Evolutionary conservation across 2,329 filamentous ascomycete species (phyloP).

Genomic region (Huntiella omanensis): DNA sequence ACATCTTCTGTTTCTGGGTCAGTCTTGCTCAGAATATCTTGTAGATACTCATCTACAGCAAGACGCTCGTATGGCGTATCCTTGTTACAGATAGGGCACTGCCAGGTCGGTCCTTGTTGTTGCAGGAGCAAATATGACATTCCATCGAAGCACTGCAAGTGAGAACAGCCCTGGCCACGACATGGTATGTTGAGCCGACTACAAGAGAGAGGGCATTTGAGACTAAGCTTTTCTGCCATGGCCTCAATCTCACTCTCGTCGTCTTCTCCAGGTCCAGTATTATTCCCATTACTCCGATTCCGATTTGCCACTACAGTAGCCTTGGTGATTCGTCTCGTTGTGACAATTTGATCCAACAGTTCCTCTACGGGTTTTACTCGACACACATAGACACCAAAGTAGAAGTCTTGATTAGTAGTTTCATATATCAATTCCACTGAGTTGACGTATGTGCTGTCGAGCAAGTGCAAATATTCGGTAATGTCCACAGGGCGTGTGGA

Average conservation of each 20-base stretch:
- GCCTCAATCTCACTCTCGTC: slow-evolving; percentile 75
- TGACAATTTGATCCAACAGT: slow-evolving; percentile 48
- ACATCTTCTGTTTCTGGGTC: slow-evolving; percentile 59
- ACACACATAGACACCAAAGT: slow-evolving; percentile 57
- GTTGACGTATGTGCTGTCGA: slow-evolving; percentile 51
- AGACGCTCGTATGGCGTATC: slow-evolving; percentile 61
- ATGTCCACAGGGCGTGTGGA: slow-evolving; percentile 89
- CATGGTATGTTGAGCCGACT: slow-evolving; percentile 65
- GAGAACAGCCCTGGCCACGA: slow-evolving; percentile 60
- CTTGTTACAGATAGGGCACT: slow-evolving; percentile 87
- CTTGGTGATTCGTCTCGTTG: slow-evolving; percentile 55
- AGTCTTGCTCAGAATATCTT: slow-evolving; percentile 66
- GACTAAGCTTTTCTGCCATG: slow-evolving; percentile 70
- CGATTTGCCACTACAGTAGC: slow-evolving; percentile 67
- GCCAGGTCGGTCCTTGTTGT: slow-evolving; percentile 91
- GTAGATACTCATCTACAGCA: slow-evolving; percentile 75
- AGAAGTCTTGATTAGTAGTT: slow-evolving; percentile 70
- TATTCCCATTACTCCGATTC: slow-evolving; percentile 25
- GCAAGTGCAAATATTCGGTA: slow-evolving; percentile 54
- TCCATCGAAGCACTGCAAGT: slow-evolving; percentile 91
- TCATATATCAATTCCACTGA: slow-evolving; percentile 77
- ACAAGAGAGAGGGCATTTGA: slow-evolving; percentile 85
- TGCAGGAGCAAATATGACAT: slow-evolving; percentile 82
- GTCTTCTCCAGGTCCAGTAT: background rate
- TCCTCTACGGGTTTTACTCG: slow-evolving; percentile 51